phyloP scores from a whole-genome alignment of 257 asterid genomes.

The Solanum dulcamara region DNA sequence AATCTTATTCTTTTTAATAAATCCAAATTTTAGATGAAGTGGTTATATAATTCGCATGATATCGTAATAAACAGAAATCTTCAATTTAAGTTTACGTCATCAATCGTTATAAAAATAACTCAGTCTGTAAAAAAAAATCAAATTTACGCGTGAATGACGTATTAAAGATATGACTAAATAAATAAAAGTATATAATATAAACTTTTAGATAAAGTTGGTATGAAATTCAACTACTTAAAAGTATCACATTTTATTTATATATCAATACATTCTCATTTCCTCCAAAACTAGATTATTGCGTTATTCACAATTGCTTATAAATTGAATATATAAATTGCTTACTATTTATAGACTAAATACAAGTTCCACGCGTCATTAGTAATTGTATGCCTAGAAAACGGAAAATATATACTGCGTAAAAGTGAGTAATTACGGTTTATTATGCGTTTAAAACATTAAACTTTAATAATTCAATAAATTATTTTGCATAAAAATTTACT shows the following conservation, averaged over 20 bases:
- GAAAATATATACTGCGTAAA: neutral
- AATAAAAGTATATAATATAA: neutral
- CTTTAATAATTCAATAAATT: neutral
- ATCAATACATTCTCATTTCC: too few species aligned
- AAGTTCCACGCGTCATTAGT: neutral
- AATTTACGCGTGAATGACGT: fast-evolving
- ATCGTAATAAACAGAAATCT: neutral
- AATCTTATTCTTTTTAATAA: neutral
- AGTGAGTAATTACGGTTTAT: neutral
- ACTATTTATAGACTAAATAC: neutral
- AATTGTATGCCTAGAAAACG: neutral
- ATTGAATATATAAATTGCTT: neutral
- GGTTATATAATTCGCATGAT: neutral
- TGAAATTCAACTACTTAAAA: neutral
- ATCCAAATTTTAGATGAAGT: neutral
- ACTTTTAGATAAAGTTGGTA: neutral
- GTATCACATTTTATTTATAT: neutral
- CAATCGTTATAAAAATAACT: too few species aligned
- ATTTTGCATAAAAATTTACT: neutral
- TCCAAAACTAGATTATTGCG: too few species aligned
- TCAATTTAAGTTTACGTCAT: neutral
- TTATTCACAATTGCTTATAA: too few species aligned
- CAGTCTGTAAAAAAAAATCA: neutral
- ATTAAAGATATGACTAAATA: neutral
- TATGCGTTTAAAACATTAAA: neutral